phyloP scores from a whole-genome alignment of 257 asterid genomes.

The Solanum lycopersicoides region DNA sequence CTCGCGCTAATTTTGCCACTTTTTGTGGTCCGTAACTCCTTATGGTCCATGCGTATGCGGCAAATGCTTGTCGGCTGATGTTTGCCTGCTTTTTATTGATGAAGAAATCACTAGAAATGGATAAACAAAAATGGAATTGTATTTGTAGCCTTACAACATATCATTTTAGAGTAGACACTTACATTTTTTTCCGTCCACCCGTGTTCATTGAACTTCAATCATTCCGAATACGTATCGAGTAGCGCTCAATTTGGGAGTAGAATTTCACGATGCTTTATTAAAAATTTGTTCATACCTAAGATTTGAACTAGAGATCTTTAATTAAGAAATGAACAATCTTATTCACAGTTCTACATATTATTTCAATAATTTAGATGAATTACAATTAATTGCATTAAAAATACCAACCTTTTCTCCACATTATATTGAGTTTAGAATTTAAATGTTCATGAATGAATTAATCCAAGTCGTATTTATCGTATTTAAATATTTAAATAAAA shows the following conservation, averaged over 20 bases:
- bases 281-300: neutral
- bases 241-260: neutral
- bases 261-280: rapidly evolving
- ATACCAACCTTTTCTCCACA: neutral
- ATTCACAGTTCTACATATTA: neutral
- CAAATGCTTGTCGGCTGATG: neutral
- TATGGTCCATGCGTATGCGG: neutral
- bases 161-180: neutral
- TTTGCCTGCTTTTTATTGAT: neutral
- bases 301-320: too few relatives aligned
- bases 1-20: neutral
- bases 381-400: neutral
- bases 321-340: neutral
- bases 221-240: too few relatives aligned
- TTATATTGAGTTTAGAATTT: neutral
- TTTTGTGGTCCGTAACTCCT: neutral
- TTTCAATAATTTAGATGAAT: neutral
- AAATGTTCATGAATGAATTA: neutral
- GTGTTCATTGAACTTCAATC: too few relatives aligned
- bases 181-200: too few relatives aligned
- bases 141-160: neutral
- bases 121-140: neutral
- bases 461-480: neutral
- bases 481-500: neutral
- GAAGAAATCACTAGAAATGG: neutral